Base-by-base conservation (phyloP, 2,329 filamentous ascomycete species). In the Penicillium glabrum region DNA sequence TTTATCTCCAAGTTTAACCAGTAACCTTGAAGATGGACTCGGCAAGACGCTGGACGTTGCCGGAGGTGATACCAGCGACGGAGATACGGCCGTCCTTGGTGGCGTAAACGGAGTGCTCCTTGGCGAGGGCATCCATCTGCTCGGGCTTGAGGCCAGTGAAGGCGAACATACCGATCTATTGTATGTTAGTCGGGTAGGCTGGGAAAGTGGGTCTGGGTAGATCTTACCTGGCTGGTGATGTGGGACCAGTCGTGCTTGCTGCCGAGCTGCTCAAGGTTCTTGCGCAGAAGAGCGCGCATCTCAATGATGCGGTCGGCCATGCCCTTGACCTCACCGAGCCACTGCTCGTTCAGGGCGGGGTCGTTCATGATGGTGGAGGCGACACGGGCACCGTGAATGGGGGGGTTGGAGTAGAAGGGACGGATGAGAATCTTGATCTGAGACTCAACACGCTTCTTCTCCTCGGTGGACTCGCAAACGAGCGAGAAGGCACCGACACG, bases 291-390 rank as follows among this genome's bases (percentile, higher is more conserved):
- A 60, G 90, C 88, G 69, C 95, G 91, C 95, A 99, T 99, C 77
- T 87, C 90, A 79, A 99, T 98, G 83, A 99, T 99, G 74, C 95
- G 93, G 80, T 97, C 92, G 61, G 95, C 95, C 95, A 99, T 99
- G 69, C 84, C 91, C 88, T 98, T 96, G 79, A 99, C 92, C 82
- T 99, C 95, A 58, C 83, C 86, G 53, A 97, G 86, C 95, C 95
- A 99, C 81, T 98, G 91, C 80, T 91, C 80, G 84, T 96, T 93
- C 62, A 98, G 85, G 39, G 82, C 82, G 21, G 89, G 80, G 76
- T 91, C 88, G 82, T 93, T 95, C 72, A 99, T 85, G 78, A 99
- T 96, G 80, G 91, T 86, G 62, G 90, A 88, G 58, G 95, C 95
- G 72, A 99, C 90, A 72, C 95, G 93, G 54, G 95, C 95, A 69